Evolutionary conservation across 192 early-diverging fungal genomes (phyloP), one percentile per base, ranked within the genome.

Genomic region (Coemansia sp.): DNA sequence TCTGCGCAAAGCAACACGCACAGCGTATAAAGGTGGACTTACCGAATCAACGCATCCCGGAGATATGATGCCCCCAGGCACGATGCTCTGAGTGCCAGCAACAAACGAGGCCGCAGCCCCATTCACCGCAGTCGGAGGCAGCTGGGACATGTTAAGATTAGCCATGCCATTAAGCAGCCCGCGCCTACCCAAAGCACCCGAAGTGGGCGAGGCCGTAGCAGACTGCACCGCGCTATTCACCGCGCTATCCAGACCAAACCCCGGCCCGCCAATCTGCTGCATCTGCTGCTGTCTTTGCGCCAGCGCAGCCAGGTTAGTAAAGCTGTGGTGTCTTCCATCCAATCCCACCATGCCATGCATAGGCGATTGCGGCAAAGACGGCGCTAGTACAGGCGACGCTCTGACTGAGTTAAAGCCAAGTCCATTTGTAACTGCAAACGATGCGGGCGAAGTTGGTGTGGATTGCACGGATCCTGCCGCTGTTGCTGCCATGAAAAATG

Each of bases 371-470:
- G 70, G 58, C 47, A 58, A 32, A 11, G 47, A 58, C 4, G 56
- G 56, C 14, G 41, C 55, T 29, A 66, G 46, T 1, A 36, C 43
- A 14, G 70, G 70, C 39, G 70, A 73, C 17, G 62, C 51, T 18
- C 63, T 53, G 29, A 73, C 58, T 0, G 70, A 73, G 27, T 62
- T 46, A 35, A 73, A 73, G 6, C 70, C 70, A 30, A 73, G 42
- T 1, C 53, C 41, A 3, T 58, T 40, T 10, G 5, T 32, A 32
- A 8, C 30, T 5, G 25, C 24, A 26, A 66, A 62, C n/a, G 36
- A 28, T 2, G 58, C 30, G 5, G 70, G 70, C 24, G 70, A 73
- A 4, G 63, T 64, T 0, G 70, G 70, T 1, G 63, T 73, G 13
- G 70, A 73, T 45, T 51, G 47, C n/a, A 58, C 43, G 18, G 46